Evolutionary conservation across 805 yeast genomes (phyloP).

Genomic region (Wickerhamiella parazyma): DNA sequence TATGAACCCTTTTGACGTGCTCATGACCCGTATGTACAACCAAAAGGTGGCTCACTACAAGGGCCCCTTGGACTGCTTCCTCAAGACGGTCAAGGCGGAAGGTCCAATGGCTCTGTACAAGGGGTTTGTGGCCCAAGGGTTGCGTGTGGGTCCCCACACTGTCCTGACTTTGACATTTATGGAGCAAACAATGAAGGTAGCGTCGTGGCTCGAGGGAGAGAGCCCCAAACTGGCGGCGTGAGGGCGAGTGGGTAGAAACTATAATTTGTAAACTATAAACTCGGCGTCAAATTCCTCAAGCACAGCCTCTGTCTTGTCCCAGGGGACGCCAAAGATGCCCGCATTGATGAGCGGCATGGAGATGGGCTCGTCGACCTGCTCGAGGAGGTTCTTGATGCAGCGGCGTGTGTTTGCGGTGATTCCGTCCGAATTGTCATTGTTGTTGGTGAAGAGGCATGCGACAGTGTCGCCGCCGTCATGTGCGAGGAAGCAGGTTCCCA

Average conservation of each 20-base stretch:
- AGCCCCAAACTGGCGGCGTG: neutral
- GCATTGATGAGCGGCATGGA: conserved; percentile 70
- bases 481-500: conserved; percentile 45
- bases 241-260: neutral
- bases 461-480: conserved; percentile 30
- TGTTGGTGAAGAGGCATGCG: conserved; percentile 65
- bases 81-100: conserved; percentile 68
- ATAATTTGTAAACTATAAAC: conserved; percentile 37
- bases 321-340: conserved; percentile 69
- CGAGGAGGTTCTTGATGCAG: conserved; percentile 36
- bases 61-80: conserved; percentile 80
- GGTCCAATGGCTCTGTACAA: conserved; percentile 84
- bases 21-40: conserved; percentile 87
- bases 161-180: conserved; percentile 73
- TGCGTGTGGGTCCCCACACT: conserved; percentile 93
- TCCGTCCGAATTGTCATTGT: conserved; percentile 26
- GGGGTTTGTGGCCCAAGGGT: conserved; percentile 86
- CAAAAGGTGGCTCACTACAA: conserved; percentile 77
- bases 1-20: conserved; percentile 97
- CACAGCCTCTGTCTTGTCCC: conserved; percentile 51
- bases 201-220: conserved; percentile 31
- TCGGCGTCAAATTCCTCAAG: conserved; percentile 28
- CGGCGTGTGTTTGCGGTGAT: conserved; percentile 39
- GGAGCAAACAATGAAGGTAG: conserved; percentile 81
- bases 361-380: conserved; percentile 28